Percentiles rank a stretch among this genome's conserved stretches.
Evolutionary conservation across 2,329 filamentous ascomycete genomes (phyloP).

Genomic region (Cryphonectria naterciae): DNA sequence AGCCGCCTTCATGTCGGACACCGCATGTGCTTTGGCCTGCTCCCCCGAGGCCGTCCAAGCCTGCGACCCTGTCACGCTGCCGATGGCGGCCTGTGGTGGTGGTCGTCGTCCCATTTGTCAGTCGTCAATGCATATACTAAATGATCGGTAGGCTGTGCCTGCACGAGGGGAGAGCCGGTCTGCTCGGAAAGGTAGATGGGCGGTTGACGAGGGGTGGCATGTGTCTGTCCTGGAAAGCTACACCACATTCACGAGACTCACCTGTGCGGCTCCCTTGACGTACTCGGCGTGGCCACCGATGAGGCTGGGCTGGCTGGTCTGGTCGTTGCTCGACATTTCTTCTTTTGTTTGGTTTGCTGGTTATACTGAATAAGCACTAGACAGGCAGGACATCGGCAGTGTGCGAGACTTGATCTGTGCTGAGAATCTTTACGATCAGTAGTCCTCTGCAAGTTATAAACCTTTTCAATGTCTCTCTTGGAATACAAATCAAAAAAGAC

Average conservation of each 20-base stretch:
- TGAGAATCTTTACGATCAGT: background rate
- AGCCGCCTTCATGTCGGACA: slow-evolving; percentile 66
- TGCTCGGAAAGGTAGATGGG: background rate
- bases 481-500: background rate
- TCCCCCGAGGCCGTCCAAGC: slow-evolving; percentile 68
- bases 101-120: background rate
- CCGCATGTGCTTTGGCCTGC: slow-evolving; percentile 65
- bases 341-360: background rate
- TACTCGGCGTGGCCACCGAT: slow-evolving; percentile 68
- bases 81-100: slow-evolving; percentile 56
- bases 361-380: background rate
- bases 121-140: slow-evolving; percentile 3
- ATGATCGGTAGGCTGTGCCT: background rate
- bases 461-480: background rate
- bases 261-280: slow-evolving; percentile 69
- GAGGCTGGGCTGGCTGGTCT: slow-evolving; percentile 58
- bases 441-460: background rate
- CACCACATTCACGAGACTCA: slow-evolving; percentile 38
- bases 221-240: background rate
- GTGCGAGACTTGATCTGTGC: background rate
- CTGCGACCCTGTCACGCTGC: slow-evolving; percentile 63
- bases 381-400: background rate
- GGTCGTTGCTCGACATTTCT: slow-evolving; percentile 25
- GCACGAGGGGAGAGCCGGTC: background rate
- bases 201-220: background rate